Percentiles rank a stretch among this genome's conserved stretches.
phyloP scores from a whole-genome alignment of 192 early-diverging fungal genomes.

The Dispira parvispora region DNA sequence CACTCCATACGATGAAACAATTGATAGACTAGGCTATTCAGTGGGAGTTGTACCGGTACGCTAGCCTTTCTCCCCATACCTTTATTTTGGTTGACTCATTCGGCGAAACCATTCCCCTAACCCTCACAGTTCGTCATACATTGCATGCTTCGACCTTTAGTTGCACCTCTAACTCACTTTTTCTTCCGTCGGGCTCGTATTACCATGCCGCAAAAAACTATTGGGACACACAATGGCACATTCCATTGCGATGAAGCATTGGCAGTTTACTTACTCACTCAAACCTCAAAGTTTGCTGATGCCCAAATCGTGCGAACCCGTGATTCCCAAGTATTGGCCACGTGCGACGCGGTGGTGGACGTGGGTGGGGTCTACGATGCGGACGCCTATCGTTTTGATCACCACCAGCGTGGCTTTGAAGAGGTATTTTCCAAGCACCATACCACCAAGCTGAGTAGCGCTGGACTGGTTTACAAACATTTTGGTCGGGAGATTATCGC shows the following conservation, averaged over 20 bases:
- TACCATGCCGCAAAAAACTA: constrained; percentile 24
- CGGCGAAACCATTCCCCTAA: too few species aligned
- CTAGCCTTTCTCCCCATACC: too few species aligned
- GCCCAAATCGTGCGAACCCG: constrained; percentile 65
- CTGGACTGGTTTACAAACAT: constrained; percentile 96
- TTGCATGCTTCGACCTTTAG: too few species aligned
- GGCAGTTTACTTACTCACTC: constrained; percentile 72
- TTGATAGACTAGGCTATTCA: too few species aligned
- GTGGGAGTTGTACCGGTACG: too few species aligned
- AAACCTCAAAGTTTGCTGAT: constrained; percentile 38
- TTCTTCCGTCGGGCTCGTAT: background rate
- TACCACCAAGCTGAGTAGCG: constrained; percentile 76
- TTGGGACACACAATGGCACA: constrained; percentile 75
- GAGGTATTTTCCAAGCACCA: constrained; percentile 68
- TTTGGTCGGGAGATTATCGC: constrained; percentile 73
- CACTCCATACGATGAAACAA: too few species aligned
- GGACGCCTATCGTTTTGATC: constrained; percentile 56
- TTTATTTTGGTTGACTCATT: too few species aligned
- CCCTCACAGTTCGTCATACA: too few species aligned
- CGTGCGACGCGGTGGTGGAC: constrained; percentile 81
- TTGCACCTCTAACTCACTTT: too few species aligned
- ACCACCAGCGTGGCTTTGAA: constrained; percentile 86
- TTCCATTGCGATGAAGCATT: constrained; percentile 85
- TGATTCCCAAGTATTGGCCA: constrained; percentile 56
- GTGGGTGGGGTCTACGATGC: constrained; percentile 88